These are phyloP conservation scores for Hanseniaspora guilliermondii DNA, from an alignment of 805 yeast species.

Conservation along the genomic window DNA sequence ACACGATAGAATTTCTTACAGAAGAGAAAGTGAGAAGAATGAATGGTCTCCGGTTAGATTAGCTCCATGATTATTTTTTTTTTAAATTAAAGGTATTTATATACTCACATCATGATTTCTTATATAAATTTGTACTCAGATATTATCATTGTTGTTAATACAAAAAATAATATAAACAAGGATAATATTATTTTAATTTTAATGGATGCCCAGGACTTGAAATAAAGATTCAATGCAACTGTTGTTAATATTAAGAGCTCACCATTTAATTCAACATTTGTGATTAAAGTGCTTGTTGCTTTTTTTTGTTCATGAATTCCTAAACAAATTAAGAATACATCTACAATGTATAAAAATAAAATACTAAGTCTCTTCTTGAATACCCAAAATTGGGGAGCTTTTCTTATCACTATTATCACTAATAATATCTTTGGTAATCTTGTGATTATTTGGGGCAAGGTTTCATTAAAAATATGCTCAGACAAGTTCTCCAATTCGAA, in stretches of 20 bases:
- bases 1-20: slow-evolving; percentile 75
- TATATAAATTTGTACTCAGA: not conserved
- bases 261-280: not conserved
- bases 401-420: not conserved
- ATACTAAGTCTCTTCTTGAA: not conserved
- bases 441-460: not conserved
- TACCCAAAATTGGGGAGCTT: not conserved
- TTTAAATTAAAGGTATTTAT: too few species aligned
- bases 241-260: not conserved
- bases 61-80: slow-evolving; percentile 41
- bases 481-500: not conserved
- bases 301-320: not conserved
- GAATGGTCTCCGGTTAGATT: slow-evolving; percentile 58
- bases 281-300: not conserved
- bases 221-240: not conserved
- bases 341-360: not conserved
- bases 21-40: slow-evolving; percentile 39
- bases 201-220: not conserved
- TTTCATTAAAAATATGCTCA: not conserved
- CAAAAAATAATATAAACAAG: not conserved
- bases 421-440: not conserved
- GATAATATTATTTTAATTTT: not conserved
- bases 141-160: not conserved
- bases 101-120: too few species aligned
- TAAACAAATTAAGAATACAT: not conserved